Conservation (phyloP, 176 grass and related monocot genomes). For the Bonia amplexicaulis region DNA sequence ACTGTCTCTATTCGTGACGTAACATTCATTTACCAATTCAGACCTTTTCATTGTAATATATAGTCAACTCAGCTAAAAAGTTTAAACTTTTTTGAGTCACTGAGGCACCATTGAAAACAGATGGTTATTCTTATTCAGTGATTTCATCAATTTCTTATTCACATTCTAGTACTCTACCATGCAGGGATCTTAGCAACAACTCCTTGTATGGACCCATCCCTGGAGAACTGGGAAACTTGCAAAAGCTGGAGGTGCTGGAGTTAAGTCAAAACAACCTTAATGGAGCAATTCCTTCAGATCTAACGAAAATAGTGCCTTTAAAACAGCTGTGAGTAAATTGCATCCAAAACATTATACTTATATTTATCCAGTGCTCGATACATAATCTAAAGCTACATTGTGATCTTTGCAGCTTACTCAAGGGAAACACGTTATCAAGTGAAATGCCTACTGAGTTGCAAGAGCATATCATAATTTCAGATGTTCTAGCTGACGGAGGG, state of each 20-base stretch:
- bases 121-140: too few relatives aligned
- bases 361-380: neutral
- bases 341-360: neutral
- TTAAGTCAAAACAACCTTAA: constrained; percentile 34
- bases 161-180: too few relatives aligned
- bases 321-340: constrained; percentile 27
- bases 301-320: constrained; percentile 18
- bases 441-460: constrained; percentile 4
- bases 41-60: neutral
- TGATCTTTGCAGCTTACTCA: constrained; percentile 33
- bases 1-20: neutral
- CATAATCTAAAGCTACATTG: neutral
- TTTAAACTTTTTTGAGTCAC: too few relatives aligned
- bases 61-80: too few relatives aligned
- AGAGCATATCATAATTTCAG: constrained; percentile 23
- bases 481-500: constrained; percentile 22
- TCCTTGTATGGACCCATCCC: constrained; percentile 39
- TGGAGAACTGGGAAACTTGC: constrained; percentile 23
- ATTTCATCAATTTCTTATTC: too few relatives aligned
- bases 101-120: too few relatives aligned
- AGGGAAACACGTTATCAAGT: constrained; percentile 34
- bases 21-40: neutral
- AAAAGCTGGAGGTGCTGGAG: constrained; percentile 23
- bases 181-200: neutral
- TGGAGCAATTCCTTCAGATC: constrained; percentile 29